Conservation (phyloP, 768 basidiomycete species). For the Psilocybe subaeruginosa region DNA sequence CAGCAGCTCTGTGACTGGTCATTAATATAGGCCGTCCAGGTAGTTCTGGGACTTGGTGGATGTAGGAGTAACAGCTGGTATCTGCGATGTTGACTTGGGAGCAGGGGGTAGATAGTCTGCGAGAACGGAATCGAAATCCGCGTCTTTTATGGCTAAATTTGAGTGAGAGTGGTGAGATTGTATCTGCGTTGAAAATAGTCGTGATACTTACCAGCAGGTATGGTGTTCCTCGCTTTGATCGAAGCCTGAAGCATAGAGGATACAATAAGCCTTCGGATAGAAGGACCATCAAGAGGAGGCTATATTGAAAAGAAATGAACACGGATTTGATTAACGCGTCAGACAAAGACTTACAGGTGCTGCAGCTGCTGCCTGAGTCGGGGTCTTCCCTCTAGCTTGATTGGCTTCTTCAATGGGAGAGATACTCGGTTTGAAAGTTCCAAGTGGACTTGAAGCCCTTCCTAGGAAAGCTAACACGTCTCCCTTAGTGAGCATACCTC, state of each 20-base stretch:
- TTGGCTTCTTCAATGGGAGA: constrained; percentile 35
- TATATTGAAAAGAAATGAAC: neutral
- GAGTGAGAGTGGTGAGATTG: neutral
- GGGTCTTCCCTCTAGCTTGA: constrained; percentile 31
- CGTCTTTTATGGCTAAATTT: constrained; percentile 39
- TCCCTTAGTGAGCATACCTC: constrained; percentile 96
- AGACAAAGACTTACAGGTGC: constrained; percentile 31
- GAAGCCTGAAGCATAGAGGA: constrained; percentile 60
- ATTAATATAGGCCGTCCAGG: constrained; percentile 40
- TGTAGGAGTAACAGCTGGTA: constrained; percentile 16
- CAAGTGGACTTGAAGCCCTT: constrained; percentile 75
- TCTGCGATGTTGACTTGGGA: constrained; percentile 20
- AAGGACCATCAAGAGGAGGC: constrained; percentile 63
- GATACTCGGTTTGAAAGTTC: constrained; percentile 64
- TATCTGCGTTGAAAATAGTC: constrained; percentile 11
- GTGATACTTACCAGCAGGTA: constrained; percentile 37
- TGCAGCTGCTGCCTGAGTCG: constrained; percentile 19
- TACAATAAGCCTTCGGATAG: constrained; percentile 69
- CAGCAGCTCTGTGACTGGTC: neutral
- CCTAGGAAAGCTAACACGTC: constrained; percentile 90
- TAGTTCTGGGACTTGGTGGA: constrained; percentile 28
- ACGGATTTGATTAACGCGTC: neutral
- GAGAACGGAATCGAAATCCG: constrained; percentile 74
- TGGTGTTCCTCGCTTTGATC: constrained; percentile 47
- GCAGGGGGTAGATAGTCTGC: constrained; percentile 67